phyloP scores from a whole-genome alignment of 2,329 filamentous ascomycete species.

The Penicillium sclerotiorum region DNA sequence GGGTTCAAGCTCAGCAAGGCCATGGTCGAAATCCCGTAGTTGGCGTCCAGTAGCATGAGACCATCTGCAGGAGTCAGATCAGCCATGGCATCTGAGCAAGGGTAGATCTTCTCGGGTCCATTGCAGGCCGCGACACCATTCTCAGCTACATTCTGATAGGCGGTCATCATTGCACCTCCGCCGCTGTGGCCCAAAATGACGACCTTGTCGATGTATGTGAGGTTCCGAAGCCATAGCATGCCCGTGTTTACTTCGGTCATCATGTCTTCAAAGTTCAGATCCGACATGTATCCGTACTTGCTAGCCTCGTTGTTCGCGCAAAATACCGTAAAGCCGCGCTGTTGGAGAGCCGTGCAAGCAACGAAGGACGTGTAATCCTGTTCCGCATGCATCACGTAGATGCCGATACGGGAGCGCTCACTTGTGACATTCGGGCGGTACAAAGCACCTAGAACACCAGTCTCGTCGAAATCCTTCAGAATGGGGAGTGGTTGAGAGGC shows the following conservation, averaged over 20 bases:
- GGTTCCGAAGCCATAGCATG: slow-evolving; percentile 16
- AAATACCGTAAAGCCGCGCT: slow-evolving; percentile 18
- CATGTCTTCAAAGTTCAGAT: slow-evolving; percentile 20
- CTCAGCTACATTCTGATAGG: slow-evolving; percentile 24
- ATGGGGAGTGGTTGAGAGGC: no score
- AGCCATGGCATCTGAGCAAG: slow-evolving; percentile 13
- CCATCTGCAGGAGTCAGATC: slow-evolving; percentile 17
- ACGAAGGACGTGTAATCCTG: slow-evolving; percentile 19
- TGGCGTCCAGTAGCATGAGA: slow-evolving; percentile 17
- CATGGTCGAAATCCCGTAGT: slow-evolving; percentile 23
- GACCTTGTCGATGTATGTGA: slow-evolving; percentile 45
- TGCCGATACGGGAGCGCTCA: slow-evolving; percentile 8
- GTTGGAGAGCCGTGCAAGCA: slow-evolving; percentile 16
- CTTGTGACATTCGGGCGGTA: slow-evolving; percentile 11
- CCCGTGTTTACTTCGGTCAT: slow-evolving; percentile 12
- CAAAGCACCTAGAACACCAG: slow-evolving; percentile 15
- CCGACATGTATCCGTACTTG: slow-evolving; percentile 16
- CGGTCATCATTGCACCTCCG: slow-evolving; percentile 21
- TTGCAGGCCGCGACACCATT: slow-evolving; percentile 20
- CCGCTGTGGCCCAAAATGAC: slow-evolving; percentile 55
- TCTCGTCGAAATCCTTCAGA: slow-evolving; percentile 8
- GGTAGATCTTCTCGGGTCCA: slow-evolving; percentile 21
- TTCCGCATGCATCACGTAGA: slow-evolving; percentile 24
- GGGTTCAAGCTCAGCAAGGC: slow-evolving; percentile 17
- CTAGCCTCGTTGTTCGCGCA: slow-evolving; percentile 19